Base-by-base conservation (phyloP, 805 yeast species). In the Lachancea fermentati region DNA sequence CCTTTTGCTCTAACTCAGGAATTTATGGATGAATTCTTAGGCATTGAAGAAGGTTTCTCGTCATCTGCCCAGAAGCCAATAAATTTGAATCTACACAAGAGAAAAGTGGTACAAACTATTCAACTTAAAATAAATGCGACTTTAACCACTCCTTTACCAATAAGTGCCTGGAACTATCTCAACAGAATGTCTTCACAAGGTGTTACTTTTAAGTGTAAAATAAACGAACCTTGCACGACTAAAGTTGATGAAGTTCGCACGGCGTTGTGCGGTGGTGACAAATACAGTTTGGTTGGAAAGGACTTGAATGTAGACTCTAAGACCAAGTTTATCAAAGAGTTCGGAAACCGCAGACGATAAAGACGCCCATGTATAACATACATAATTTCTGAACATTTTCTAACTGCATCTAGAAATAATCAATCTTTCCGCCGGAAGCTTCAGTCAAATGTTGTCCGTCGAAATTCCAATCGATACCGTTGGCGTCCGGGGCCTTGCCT, bases 201-300 rank as follows among this genome's bases (percentile, higher is more conserved):
- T 5, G 49, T 51, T 3, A 39, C 41, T 11, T 47, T 47, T 33
- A 51, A 45, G 30, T 47, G 50, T 24, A 64, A 56, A 33, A 36
- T 62, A 2, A 50, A 57, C 24, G 49, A 54, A 19, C 40, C 51
- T 7, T 19, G 52, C 2, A 60, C 49, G 4, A 43, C 50, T 1
- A 48, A 58, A 2, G 35, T 63, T 14, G 49, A 45, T 4, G 50
- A 49, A n/a, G 44, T 62, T 8, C 61, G 68, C 43, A 37, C 44
- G 11, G 46, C 58, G 1, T 45, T 74, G 42, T 58, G 66, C 1
- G 69, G 66, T 30, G 67, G 64, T 22, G 82, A 82, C 22, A 68
- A 74, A 39, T 58, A 75, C 41, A 71, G 73, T 41, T 55, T 69
- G 3, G 66, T 78, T 0, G 76, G 79, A 3, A 61, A 61, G 12